A percentile compares a stretch with the other conserved stretches of the same genome.
phyloP scores from a whole-genome alignment of 345 rosid species.

The Eucalyptus dawsonii region DNA sequence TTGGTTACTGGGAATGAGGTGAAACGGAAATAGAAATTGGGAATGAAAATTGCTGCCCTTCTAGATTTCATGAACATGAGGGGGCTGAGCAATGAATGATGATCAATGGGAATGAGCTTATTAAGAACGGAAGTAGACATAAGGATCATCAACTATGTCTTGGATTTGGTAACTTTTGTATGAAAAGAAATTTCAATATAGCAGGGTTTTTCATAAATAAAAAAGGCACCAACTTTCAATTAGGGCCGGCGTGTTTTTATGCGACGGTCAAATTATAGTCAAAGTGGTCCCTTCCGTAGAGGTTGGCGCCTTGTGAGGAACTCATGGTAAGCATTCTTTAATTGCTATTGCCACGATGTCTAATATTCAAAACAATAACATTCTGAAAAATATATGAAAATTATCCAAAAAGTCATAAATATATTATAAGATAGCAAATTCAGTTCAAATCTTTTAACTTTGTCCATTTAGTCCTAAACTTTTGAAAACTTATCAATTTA shows the following conservation, averaged over 20 bases:
- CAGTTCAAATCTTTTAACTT: too few relatives aligned
- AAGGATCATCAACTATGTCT: neutral
- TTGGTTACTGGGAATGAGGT: neutral
- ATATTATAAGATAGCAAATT: too few relatives aligned
- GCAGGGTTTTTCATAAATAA: neutral
- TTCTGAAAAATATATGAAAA: too few relatives aligned
- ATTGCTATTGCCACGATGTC: too few relatives aligned
- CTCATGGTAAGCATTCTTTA: too few relatives aligned
- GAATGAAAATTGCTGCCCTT: neutral
- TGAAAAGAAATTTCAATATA: neutral
- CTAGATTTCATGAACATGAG: neutral
- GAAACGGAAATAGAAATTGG: neutral
- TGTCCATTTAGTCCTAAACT: too few relatives aligned
- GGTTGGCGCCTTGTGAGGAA: too few relatives aligned
- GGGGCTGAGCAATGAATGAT: neutral
- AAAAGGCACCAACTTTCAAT: neutral
- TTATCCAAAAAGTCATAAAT: neutral
- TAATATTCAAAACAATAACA: neutral
- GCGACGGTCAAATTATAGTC: too few relatives aligned
- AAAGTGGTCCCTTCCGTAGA: too few relatives aligned
- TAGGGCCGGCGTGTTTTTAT: neutral
- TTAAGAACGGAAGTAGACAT: neutral
- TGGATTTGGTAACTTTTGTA: neutral
- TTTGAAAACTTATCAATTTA: too few relatives aligned
- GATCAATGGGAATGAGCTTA: neutral